Conservation (phyloP, 2,329 filamentous ascomycete species). For the Diaporthe nobilis region DNA sequence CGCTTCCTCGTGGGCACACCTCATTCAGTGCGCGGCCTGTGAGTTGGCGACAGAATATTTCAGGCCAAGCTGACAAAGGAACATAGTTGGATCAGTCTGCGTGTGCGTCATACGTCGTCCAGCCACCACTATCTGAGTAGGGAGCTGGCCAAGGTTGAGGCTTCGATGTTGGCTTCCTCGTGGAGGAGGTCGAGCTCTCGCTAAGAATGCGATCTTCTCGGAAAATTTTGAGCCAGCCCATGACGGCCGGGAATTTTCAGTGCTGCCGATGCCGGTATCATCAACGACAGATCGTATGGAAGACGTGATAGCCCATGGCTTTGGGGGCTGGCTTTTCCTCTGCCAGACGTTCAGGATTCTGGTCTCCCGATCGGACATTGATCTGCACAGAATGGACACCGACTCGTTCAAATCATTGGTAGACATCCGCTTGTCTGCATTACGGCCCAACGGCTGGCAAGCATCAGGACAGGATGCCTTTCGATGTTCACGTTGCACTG, state of each 20-base stretch:
- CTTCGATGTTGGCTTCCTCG: not conserved
- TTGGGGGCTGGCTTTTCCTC: not conserved
- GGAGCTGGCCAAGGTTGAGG: not conserved
- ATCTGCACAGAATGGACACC: slow-evolving; percentile 11
- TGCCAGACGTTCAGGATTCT: not conserved
- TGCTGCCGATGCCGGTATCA: slow-evolving; percentile 16
- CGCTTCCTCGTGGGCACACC: not conserved
- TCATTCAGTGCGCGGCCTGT: not conserved
- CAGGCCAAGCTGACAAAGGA: slow-evolving; percentile 1
- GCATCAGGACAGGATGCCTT: slow-evolving; percentile 3
- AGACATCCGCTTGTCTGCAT: slow-evolving; percentile 16
- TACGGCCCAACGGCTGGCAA: slow-evolving; percentile 12
- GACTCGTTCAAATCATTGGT: slow-evolving; percentile 8
- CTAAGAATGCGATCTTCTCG: not conserved
- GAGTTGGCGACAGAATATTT: not conserved
- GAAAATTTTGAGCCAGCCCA: not conserved
- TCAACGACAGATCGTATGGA: not conserved
- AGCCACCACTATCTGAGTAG: not conserved
- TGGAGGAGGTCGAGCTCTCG: not conserved
- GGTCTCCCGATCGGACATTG: not conserved
- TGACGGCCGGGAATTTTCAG: not conserved
- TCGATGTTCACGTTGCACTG: slow-evolving; percentile 2
- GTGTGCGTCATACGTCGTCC: slow-evolving; percentile 7
- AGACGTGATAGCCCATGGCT: not conserved
- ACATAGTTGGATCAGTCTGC: not conserved